These are phyloP conservation scores for Pichia membranifaciens DNA, from an alignment of 805 yeast genomes.

Conservation along the genomic window DNA sequence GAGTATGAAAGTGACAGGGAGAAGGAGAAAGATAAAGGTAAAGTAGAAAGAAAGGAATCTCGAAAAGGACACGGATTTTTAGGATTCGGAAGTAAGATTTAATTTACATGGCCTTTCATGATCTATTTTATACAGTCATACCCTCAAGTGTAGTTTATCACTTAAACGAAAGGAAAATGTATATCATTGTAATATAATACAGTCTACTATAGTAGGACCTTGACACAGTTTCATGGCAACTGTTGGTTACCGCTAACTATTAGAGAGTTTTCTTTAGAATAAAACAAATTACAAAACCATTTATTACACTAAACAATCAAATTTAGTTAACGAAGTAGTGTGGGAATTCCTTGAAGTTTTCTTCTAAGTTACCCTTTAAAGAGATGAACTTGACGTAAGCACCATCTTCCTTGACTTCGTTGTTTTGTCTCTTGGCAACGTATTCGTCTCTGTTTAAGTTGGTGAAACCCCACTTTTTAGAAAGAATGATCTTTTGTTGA, in stretches of 20 bases:
- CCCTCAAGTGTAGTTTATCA: not conserved
- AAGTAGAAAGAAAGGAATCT: conserved; percentile 9
- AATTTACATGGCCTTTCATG: not conserved
- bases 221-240: no score
- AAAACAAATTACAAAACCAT: conserved; percentile 7
- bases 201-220: no score
- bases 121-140: conserved; percentile 3
- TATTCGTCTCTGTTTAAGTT: conserved; percentile 96
- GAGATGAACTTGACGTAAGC: conserved; percentile 98
- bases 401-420: conserved; percentile 99
- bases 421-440: conserved; percentile 88
- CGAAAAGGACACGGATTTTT: conserved; percentile 11
- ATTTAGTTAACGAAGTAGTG: conserved; percentile 52
- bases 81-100: conserved; percentile 4
- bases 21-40: not conserved
- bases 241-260: no score
- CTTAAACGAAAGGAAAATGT: no score
- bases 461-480: conserved; percentile 99
- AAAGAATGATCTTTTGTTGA: conserved; percentile 98
- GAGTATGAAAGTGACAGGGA: conserved; percentile 5
- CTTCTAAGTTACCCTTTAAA: conserved; percentile 91
- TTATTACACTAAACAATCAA: conserved; percentile 7
- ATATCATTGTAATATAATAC: no score
- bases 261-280: not conserved
- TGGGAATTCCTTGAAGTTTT: conserved; percentile 92